These are phyloP conservation scores for Cordyceps pruinosa DNA, from an alignment of 2,329 filamentous ascomycete genomes.

Conservation along the genomic window DNA sequence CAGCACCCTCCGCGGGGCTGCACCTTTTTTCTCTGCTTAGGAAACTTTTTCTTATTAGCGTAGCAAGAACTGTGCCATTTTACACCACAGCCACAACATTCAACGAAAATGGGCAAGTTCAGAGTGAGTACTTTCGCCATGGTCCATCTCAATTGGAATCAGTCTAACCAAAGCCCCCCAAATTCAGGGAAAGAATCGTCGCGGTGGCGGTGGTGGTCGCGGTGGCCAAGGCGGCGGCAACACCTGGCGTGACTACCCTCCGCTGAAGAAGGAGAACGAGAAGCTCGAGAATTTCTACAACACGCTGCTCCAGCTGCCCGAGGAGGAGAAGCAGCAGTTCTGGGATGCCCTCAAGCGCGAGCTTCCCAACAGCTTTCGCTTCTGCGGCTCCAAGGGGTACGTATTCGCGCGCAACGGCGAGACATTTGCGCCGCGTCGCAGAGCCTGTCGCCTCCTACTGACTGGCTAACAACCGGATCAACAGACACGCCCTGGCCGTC, in stretches of 20 bases:
- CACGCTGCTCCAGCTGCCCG: conserved; percentile 63
- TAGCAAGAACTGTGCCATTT: background rate
- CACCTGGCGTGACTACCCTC: conserved; percentile 30
- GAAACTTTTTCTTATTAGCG: conserved; percentile 10
- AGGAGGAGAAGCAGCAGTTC: conserved; percentile 72
- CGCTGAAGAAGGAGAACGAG: conserved; percentile 69
- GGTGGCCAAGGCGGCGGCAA: conserved; percentile 17
- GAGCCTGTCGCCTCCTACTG: background rate
- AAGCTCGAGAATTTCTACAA: conserved; percentile 86
- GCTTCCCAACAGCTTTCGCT: conserved; percentile 94
- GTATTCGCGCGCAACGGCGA: conserved; percentile 12
- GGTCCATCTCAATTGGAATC: background rate
- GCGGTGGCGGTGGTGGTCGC: conserved; percentile 30
- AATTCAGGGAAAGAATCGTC: conserved; percentile 28
- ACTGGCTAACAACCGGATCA: background rate
- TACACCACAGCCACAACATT: conserved; percentile 1
- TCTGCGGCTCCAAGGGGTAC: conserved; percentile 89
- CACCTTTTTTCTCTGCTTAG: conserved; percentile 2
- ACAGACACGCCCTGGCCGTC: conserved; percentile 82
- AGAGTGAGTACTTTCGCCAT: conserved; percentile 4
- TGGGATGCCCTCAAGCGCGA: conserved; percentile 80
- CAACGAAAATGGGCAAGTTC: conserved; percentile 10
- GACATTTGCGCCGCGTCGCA: background rate
- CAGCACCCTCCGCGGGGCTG: conserved; percentile 4
- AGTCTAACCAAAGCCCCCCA: background rate